Evolutionary conservation across 1,284 basidiomycete genomes (phyloP).

Genomic region (Sanguinoderma infundibulare): DNA sequence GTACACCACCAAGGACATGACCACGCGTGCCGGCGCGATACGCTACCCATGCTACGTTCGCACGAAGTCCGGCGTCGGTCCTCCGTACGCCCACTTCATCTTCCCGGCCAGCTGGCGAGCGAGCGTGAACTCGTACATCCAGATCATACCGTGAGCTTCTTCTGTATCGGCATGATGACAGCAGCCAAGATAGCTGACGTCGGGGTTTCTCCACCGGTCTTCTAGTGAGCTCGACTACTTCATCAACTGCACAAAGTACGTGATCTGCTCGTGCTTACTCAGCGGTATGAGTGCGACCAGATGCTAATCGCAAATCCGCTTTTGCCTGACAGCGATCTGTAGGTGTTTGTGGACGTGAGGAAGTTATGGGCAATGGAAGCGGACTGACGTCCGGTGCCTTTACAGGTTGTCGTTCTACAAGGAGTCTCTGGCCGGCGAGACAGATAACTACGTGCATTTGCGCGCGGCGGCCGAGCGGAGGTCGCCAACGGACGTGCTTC

Average conservation of each 20-base stretch:
- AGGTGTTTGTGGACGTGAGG: not conserved
- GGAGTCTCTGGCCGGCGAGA: conserved; percentile 11
- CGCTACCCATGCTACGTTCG: conserved; percentile 21
- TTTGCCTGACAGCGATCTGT: conserved; percentile 9
- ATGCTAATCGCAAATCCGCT: not conserved
- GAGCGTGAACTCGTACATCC: conserved; percentile 16
- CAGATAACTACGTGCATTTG: conserved; percentile 13
- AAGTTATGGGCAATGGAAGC: not conserved
- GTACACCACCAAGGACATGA: conserved; percentile 12
- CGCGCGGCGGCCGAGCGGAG: conserved; percentile 15
- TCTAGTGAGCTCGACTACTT: conserved; percentile 13
- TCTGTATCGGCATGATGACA: not conserved
- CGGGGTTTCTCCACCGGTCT: not conserved
- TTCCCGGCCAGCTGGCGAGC: conserved; percentile 14
- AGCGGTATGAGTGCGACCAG: not conserved
- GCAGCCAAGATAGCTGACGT: not conserved
- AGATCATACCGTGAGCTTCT: conserved; percentile 14
- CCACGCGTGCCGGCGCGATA: conserved; percentile 8
- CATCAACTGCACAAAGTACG: conserved; percentile 17
- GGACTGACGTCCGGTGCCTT: not conserved
- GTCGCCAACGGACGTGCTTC: conserved; percentile 6
- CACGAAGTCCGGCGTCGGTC: conserved; percentile 10
- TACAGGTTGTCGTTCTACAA: conserved; percentile 21
- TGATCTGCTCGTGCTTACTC: not conserved
- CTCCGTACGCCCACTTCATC: conserved; percentile 19